Conservation (phyloP, 1,284 basidiomycete species). For the Marasmius oreades region DNA sequence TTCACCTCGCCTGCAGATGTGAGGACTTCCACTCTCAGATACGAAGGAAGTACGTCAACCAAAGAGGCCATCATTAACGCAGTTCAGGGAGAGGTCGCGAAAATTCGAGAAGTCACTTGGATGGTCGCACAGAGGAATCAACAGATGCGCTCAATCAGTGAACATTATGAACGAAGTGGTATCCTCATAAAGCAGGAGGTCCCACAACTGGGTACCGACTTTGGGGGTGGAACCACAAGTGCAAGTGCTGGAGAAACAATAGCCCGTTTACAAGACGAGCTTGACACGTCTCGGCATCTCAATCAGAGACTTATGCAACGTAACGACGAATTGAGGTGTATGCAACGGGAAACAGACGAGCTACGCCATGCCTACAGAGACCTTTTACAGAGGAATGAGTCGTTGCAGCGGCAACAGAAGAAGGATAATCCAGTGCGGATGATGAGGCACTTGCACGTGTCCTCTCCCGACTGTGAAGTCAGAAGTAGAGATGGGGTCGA, state of each 20-base stretch:
- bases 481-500: neutral
- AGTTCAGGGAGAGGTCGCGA: neutral
- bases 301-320: neutral
- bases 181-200: neutral
- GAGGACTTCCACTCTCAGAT: no score
- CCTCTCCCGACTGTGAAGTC: neutral
- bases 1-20: neutral
- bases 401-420: neutral
- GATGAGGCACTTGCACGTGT: neutral
- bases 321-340: neutral
- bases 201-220: neutral
- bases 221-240: neutral
- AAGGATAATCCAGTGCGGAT: neutral
- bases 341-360: neutral
- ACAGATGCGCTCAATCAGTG: neutral
- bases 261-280: neutral
- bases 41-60: no score
- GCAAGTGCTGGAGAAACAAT: neutral
- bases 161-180: neutral
- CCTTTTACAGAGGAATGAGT: neutral
- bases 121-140: neutral
- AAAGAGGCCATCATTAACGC: neutral
- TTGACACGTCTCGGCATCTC: neutral
- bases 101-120: neutral
- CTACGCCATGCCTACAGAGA: neutral